These are phyloP conservation scores for Neophaeococcomyces mojaviensis DNA, from an alignment of 2,329 filamentous ascomycete species.

Conservation along the genomic window DNA sequence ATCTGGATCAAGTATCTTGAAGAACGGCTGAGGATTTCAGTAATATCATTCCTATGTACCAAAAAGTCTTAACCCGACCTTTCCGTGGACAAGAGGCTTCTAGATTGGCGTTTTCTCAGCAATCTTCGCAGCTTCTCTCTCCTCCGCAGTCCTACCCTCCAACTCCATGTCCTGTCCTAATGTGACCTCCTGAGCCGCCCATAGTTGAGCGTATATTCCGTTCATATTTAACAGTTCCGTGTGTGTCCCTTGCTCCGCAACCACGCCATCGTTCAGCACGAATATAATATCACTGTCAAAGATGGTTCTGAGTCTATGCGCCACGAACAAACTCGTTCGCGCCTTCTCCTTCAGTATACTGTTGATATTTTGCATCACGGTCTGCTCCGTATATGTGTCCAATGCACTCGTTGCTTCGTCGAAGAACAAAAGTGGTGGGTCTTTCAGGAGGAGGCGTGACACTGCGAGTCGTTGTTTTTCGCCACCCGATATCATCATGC, in stretches of 20 bases:
- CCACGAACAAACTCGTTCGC: slow-evolving; percentile 89
- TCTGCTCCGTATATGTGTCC: slow-evolving; percentile 82
- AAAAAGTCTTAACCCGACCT: too few species aligned
- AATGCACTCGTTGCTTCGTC: slow-evolving; percentile 86
- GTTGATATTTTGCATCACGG: slow-evolving; percentile 85
- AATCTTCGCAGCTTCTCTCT: slow-evolving; percentile 6
- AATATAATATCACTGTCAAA: slow-evolving; percentile 91
- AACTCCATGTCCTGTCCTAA: slow-evolving; percentile 31
- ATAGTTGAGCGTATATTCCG: slow-evolving; percentile 80
- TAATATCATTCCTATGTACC: too few species aligned
- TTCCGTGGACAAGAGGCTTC: too few species aligned
- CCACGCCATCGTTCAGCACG: slow-evolving; percentile 72
- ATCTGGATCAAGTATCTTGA: too few species aligned
- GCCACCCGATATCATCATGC: slow-evolving; percentile 76
- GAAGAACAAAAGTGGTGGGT: slow-evolving; percentile 76
- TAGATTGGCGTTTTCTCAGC: too few species aligned
- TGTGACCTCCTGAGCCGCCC: slow-evolving; percentile 62
- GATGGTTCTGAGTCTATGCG: slow-evolving; percentile 85
- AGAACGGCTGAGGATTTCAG: too few species aligned
- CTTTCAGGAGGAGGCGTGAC: slow-evolving; percentile 71
- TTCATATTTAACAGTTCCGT: slow-evolving; percentile 68
- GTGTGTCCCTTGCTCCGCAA: slow-evolving; percentile 88
- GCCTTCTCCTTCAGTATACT: slow-evolving; percentile 80
- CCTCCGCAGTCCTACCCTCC: slow-evolving; percentile 37
- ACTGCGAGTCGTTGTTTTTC: slow-evolving; percentile 90